Conservation (phyloP, 768 basidiomycete genomes). For the Boletellus sp. region DNA sequence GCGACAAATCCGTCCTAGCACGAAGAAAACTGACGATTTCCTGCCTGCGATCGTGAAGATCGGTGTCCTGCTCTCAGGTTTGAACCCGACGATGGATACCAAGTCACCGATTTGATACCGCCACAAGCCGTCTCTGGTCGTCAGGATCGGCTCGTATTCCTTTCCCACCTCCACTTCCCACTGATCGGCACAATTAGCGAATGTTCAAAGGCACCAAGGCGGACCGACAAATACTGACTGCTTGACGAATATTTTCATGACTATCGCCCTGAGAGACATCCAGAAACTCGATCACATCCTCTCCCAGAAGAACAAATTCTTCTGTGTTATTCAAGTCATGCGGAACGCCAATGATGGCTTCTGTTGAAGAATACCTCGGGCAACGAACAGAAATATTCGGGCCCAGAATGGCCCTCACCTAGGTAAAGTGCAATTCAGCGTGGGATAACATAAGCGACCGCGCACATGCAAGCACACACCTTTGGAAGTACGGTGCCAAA, state of each 20-base stretch:
- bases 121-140: slow-evolving; percentile 23
- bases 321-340: slow-evolving; percentile 3
- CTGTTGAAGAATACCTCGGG: slow-evolving; percentile 12
- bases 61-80: slow-evolving; percentile 2
- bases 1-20: no score
- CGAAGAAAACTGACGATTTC: slow-evolving; percentile 12
- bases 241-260: slow-evolving; percentile 14
- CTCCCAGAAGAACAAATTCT: slow-evolving; percentile 2
- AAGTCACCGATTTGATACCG: slow-evolving; percentile 20
- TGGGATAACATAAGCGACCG: neutral
- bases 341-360: slow-evolving; percentile 1
- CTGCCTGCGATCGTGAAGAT: slow-evolving; percentile 15
- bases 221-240: slow-evolving; percentile 6
- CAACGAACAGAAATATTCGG: slow-evolving; percentile 2
- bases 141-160: slow-evolving; percentile 19
- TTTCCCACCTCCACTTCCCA: slow-evolving; percentile 19
- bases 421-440: neutral
- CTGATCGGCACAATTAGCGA: slow-evolving; percentile 3
- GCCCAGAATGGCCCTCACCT: slow-evolving; percentile 16
- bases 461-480: neutral
- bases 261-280: slow-evolving; percentile 10
- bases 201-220: neutral
- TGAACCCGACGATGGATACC: slow-evolving; percentile 16
- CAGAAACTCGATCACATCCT: slow-evolving; percentile 18
- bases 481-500: slow-evolving; percentile 15